Evolutionary conservation across 768 basidiomycete genomes (phyloP).

Genomic region (Agaricus bisporus): DNA sequence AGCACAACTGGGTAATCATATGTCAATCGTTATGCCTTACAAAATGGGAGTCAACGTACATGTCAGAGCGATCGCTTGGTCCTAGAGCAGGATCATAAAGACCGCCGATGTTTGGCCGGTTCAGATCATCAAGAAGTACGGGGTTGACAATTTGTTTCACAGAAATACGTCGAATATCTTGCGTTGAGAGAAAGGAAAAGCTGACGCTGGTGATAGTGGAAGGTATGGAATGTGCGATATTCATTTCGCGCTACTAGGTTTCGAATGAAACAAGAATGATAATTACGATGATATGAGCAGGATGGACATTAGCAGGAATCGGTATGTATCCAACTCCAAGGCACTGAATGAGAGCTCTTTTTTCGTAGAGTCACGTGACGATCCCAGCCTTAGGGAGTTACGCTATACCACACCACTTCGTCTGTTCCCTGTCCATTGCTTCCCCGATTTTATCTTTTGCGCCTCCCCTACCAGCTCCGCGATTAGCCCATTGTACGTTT

Average conservation of each 20-base stretch:
- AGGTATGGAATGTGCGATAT: constrained; percentile 86
- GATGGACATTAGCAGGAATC: constrained; percentile 2
- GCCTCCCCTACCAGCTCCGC: constrained; percentile 91
- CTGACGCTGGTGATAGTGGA: constrained; percentile 79
- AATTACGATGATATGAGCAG: neutral
- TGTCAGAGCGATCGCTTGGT: constrained; percentile 81
- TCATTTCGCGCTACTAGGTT: constrained; percentile 46
- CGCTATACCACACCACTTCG: constrained; percentile 3
- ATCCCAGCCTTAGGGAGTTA: neutral
- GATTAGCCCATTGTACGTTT: constrained; percentile 87
- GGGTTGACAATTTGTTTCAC: constrained; percentile 97
- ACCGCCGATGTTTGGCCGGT: constrained; percentile 86
- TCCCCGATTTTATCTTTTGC: constrained; percentile 72
- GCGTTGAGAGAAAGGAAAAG: constrained; percentile 86
- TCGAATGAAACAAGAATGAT: neutral
- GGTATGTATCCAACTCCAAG: neutral
- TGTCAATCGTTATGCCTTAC: constrained; percentile 4
- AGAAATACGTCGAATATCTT: constrained; percentile 90
- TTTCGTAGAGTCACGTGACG: constrained; percentile 13
- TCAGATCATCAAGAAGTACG: constrained; percentile 87
- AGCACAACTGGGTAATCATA: constrained; percentile 57
- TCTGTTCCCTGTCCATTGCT: constrained; percentile 27
- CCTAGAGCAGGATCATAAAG: constrained; percentile 95
- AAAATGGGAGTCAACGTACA: constrained; percentile 50
- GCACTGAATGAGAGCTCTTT: neutral